phyloP scores from a whole-genome alignment of 495 filamentous ascomycete genomes.

The Tuber brumale region DNA sequence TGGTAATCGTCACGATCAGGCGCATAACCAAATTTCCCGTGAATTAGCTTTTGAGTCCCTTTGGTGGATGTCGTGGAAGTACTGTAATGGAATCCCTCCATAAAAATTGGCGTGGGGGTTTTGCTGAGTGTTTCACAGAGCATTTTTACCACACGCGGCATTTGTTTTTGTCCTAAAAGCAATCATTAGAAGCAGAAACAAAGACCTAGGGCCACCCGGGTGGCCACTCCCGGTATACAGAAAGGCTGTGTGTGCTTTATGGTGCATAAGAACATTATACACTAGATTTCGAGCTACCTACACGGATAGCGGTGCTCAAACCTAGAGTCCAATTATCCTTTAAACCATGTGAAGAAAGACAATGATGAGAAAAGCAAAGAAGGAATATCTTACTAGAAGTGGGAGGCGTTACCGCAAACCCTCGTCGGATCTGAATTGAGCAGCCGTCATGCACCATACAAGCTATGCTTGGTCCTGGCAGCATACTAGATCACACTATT shows the following conservation, averaged over 20 bases:
- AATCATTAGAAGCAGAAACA: not conserved
- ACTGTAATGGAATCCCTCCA: not conserved
- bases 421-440: not conserved
- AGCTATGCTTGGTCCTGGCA: not conserved
- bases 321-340: not conserved
- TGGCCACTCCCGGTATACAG: not conserved
- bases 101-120: not conserved
- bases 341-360: not conserved
- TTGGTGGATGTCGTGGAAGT: not conserved
- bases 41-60: not conserved
- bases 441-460: not conserved
- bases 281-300: not conserved
- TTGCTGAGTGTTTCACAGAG: not conserved
- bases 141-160: not conserved
- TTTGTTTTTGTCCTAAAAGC: not conserved
- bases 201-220: not conserved
- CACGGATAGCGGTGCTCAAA: not conserved
- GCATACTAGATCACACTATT: not conserved
- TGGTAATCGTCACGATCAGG: not conserved
- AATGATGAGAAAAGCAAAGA: not conserved
- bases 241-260: not conserved
- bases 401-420: not conserved
- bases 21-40: not conserved
- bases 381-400: not conserved
- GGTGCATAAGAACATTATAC: not conserved